These are phyloP conservation scores for Paraurostyla sp. DNA, from an alignment of 73 alveolate species.

Conservation along the genomic window DNA sequence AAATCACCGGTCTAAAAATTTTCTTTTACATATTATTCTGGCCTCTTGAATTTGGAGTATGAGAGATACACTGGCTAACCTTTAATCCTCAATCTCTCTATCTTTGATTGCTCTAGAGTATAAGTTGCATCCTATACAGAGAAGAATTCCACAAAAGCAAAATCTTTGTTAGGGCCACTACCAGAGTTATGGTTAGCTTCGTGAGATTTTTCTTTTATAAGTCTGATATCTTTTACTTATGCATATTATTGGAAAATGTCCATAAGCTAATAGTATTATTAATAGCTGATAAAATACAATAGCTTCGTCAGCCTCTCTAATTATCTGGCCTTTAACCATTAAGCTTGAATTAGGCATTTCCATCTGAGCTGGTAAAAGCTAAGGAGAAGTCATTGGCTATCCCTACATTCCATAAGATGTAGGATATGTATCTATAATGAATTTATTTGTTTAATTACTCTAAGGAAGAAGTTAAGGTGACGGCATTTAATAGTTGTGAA, in stretches of 20 bases:
- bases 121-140: slow-evolving; percentile 69
- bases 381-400: not conserved
- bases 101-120: slow-evolving; percentile 43
- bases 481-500: too few species aligned
- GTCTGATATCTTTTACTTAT: slow-evolving; percentile 70
- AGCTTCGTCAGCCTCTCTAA: slow-evolving; percentile 47
- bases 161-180: slow-evolving; percentile 52
- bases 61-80: slow-evolving; percentile 61
- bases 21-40: slow-evolving; percentile 40
- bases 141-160: slow-evolving; percentile 73
- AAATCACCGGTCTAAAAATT: not conserved
- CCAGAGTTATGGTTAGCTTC: slow-evolving; percentile 1
- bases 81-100: slow-evolving; percentile 29
- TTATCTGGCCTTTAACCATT: slow-evolving; percentile 58
- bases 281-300: not conserved
- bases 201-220: slow-evolving; percentile 37
- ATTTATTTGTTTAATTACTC: too few species aligned
- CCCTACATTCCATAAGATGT: too few species aligned
- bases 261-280: slow-evolving; percentile 8
- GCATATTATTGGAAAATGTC: slow-evolving; percentile 65
- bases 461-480: too few species aligned
- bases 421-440: too few species aligned
- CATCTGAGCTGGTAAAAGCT: not conserved
- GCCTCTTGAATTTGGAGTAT: slow-evolving; percentile 60
- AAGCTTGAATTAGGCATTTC: slow-evolving; percentile 50